phyloP scores from a whole-genome alignment of 192 early-diverging fungal genomes.

The Coemansia sp. region DNA sequence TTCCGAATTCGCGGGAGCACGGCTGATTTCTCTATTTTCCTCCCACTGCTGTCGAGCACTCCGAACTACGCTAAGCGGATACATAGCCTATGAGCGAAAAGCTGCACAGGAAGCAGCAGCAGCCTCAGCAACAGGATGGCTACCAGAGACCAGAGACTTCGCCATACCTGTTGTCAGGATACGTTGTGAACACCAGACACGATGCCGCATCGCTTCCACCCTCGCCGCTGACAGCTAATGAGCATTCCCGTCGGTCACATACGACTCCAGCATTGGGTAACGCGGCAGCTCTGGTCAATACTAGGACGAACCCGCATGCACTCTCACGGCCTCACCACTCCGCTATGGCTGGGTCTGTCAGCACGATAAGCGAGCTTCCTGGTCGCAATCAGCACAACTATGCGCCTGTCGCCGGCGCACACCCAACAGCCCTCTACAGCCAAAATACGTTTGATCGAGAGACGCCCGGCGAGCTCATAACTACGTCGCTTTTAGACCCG shows the following conservation, averaged over 20 bases:
- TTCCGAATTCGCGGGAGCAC: constrained; percentile 6
- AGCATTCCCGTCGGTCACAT: not conserved
- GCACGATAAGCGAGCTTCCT: constrained; percentile 19
- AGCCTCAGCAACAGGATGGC: constrained; percentile 6
- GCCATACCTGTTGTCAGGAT: constrained; percentile 18
- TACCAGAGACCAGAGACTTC: constrained; percentile 19
- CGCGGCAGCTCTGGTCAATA: constrained; percentile 33
- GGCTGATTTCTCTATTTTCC: not conserved
- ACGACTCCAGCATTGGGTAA: constrained; percentile 25
- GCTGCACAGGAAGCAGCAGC: constrained; percentile 17
- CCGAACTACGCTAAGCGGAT: not conserved
- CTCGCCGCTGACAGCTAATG: not conserved
- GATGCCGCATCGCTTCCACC: constrained; percentile 16
- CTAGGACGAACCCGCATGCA: constrained; percentile 12
- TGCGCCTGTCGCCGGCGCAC: not conserved
- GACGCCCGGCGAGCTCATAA: constrained; percentile 10
- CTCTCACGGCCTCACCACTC: constrained; percentile 5
- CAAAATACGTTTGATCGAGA: constrained; percentile 14
- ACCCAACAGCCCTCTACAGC: not conserved
- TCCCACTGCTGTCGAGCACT: not conserved
- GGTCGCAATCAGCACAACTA: not conserved
- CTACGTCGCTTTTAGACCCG: constrained; percentile 49
- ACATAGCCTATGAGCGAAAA: constrained; percentile 16
- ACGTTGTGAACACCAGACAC: constrained; percentile 14
- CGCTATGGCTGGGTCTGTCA: constrained; percentile 15